Percentiles rank a stretch among this genome's conserved stretches.
Evolutionary conservation across 805 yeast genomes (phyloP).

Genomic region (Candida easanensis): DNA sequence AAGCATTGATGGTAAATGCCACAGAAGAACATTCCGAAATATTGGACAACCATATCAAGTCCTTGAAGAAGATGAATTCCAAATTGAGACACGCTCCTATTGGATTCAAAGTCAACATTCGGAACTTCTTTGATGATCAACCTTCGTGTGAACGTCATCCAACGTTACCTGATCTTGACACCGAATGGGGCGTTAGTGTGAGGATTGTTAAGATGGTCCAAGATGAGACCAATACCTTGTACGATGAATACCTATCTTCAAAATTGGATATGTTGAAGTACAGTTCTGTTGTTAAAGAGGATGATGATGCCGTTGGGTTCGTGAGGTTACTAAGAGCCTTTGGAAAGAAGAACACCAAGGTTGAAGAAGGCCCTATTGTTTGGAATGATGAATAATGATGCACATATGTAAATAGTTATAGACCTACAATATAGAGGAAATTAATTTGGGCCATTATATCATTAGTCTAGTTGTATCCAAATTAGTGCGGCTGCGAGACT

Average conservation of each 20-base stretch:
- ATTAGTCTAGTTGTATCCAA: no score
- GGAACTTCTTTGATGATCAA: constrained; percentile 37
- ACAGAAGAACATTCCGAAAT: constrained; percentile 10
- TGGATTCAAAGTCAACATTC: constrained; percentile 38
- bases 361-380: constrained; percentile 4
- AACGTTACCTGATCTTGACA: constrained; percentile 20
- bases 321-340: constrained; percentile 27
- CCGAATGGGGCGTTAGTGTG: constrained; percentile 34
- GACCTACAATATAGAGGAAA: not conserved
- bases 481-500: no score
- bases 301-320: constrained; percentile 22
- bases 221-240: constrained; percentile 18
- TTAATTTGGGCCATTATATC: no score
- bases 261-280: constrained; percentile 25
- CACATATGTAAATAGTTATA: not conserved
- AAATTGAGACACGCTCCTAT: constrained; percentile 25
- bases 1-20: constrained; percentile 7
- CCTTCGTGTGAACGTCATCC: constrained; percentile 22
- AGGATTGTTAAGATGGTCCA: constrained; percentile 27
- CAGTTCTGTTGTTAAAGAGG: constrained; percentile 20
- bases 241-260: constrained; percentile 24
- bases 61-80: constrained; percentile 22
- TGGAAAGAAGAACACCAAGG: constrained; percentile 27
- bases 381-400: constrained; percentile 25
- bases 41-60: constrained; percentile 18